Base-by-base conservation (phyloP, 2,329 filamentous ascomycete species). In the Stachybotrys elegans region DNA sequence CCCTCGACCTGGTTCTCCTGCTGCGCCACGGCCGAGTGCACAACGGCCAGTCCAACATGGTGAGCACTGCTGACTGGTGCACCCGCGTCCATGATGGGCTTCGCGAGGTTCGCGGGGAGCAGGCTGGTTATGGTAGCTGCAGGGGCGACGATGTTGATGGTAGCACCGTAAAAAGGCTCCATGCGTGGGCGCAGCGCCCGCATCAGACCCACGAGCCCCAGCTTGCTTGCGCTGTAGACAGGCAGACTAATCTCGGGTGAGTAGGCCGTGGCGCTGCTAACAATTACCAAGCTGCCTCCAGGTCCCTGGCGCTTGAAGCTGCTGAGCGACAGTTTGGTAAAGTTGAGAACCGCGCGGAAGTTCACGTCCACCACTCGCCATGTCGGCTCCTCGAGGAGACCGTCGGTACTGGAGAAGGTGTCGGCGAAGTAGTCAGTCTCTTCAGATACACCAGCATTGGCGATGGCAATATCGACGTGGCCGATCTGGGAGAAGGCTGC, bases 131-230 rank as follows among this genome's bases (percentile, higher is more conserved):
- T 52, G 6, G 63, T 67, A 2, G 61, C 62, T 0, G 60, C 60
- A 0, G 67, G 65, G 0, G 65, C 66, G 13, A 70, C 64, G 4
- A 46, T 55, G 37, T 67, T 67, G 54, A 70, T 68, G 17, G 66
- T 64, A 43, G 63, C 60, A 31, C 54, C 46, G 25, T 61, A 45
- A 5, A 41, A 29, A 11, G 40, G 32, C 4, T 62, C 29, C 1
- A 52, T 34, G 0, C 61, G 55, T n/a, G n/a, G n/a, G 4, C 63
- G 55, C 22, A 68, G 51, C 3, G 62, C 50, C 6, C 65, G 56
- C 6, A 68, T 50, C 2, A 65, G 49, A n/a, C 56, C 57, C 14
- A 34, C 31, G 22, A 49, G 44, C 14, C 45, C 51, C 13, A 43
- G 20, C 20, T 55, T 53, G 9, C 43, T 39, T 1, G 51, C 56